Percentiles rank a stretch among this genome's conserved stretches.
Evolutionary conservation across 768 basidiomycete species (phyloP).

Genomic region (Lentinula aciculospora): DNA sequence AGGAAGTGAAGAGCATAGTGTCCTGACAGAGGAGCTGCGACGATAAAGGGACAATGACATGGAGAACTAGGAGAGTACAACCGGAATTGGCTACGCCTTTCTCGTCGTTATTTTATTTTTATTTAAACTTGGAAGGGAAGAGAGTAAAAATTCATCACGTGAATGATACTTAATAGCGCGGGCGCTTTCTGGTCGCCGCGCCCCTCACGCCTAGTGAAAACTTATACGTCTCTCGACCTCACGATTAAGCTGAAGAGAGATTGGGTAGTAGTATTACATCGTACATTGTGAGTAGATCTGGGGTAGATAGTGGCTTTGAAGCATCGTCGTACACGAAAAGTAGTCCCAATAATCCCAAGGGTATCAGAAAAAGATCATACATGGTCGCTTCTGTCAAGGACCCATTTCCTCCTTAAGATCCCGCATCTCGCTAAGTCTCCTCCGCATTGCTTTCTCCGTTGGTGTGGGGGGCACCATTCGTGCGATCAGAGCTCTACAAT

Average conservation of each 20-base stretch:
- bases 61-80: neutral
- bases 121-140: neutral
- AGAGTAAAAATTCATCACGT: neutral
- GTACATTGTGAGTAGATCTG: neutral
- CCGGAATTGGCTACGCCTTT: neutral
- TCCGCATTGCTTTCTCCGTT: conserved; percentile 86
- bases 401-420: conserved; percentile 49
- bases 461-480: conserved; percentile 84
- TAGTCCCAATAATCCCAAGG: neutral
- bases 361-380: neutral
- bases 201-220: too few relatives aligned
- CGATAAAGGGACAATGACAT: conserved; percentile 2
- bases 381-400: neutral
- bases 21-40: neutral
- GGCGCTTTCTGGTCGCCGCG: too few relatives aligned
- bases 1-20: neutral
- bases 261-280: neutral
- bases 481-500: conserved; percentile 66
- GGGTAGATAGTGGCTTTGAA: neutral
- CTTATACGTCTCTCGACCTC: too few relatives aligned
- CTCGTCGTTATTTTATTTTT: neutral
- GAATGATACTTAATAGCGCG: neutral
- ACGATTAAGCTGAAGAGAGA: too few relatives aligned
- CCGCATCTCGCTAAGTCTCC: conserved; percentile 76
- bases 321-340: neutral